A percentile compares a stretch with the other conserved stretches of the same genome.
phyloP scores from a whole-genome alignment of 305 asterid genomes.

The Rubia balearica region DNA sequence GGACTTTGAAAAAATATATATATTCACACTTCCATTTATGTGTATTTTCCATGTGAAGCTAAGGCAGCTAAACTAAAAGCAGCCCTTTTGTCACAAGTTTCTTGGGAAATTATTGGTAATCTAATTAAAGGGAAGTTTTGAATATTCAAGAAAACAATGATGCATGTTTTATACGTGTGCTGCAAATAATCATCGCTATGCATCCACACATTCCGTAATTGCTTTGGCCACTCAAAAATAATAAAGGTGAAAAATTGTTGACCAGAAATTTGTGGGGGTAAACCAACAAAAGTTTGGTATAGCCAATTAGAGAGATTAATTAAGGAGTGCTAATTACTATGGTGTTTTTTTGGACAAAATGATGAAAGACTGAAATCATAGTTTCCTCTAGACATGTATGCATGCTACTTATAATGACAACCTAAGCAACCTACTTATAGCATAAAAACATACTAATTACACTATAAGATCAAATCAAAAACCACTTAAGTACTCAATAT shows the following conservation, averaged over 20 bases:
- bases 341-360: background rate
- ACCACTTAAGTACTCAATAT: background rate
- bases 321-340: background rate
- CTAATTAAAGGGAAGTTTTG: background rate
- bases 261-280: constrained; percentile 3
- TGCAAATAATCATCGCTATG: background rate
- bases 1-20: too few species aligned
- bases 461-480: background rate
- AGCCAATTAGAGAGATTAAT: background rate
- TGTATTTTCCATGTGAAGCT: background rate
- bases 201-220: background rate
- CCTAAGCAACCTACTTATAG: background rate
- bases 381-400: background rate
- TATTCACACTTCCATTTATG: background rate
- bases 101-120: background rate
- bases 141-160: background rate
- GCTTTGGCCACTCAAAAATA: background rate
- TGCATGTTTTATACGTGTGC: background rate
- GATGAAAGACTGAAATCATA: constrained; percentile 1
- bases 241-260: background rate
- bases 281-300: background rate
- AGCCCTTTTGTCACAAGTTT: background rate
- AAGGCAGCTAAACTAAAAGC: background rate
- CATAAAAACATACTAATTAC: background rate
- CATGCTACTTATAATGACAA: constrained; percentile 3